These are phyloP conservation scores for Ambrosia trifida DNA, from an alignment of 129 eudicot species.

Conservation along the genomic window DNA sequence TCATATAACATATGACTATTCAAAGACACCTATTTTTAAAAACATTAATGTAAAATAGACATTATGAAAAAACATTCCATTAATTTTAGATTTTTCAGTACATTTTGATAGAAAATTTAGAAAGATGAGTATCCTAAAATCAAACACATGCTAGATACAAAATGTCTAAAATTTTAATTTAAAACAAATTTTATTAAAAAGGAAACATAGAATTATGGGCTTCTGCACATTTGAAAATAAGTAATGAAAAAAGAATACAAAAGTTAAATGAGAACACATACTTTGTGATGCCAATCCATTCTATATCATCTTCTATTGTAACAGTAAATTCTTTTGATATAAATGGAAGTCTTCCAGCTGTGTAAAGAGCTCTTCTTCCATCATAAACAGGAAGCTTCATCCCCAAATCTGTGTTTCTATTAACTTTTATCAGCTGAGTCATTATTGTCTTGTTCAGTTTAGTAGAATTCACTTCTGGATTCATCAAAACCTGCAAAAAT, in stretches of 20 bases:
- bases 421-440: slow-evolving; percentile 53
- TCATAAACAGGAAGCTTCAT: slow-evolving; percentile 72
- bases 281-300: slow-evolving; percentile 51
- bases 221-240: not conserved
- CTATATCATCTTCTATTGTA: slow-evolving; percentile 48
- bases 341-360: slow-evolving; percentile 70
- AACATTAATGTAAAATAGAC: not conserved
- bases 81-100: slow-evolving; percentile 10
- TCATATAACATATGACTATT: not conserved
- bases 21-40: not conserved
- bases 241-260: not conserved
- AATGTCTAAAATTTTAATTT: slow-evolving; percentile 8
- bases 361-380: slow-evolving; percentile 70
- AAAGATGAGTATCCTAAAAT: slow-evolving; percentile 17
- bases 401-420: slow-evolving; percentile 62
- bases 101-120: not conserved
- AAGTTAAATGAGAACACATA: slow-evolving; percentile 13
- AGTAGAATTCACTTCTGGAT: slow-evolving; percentile 61
- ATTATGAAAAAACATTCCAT: not conserved
- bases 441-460: slow-evolving; percentile 59
- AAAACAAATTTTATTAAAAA: not conserved
- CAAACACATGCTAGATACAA: not conserved
- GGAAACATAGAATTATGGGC: not conserved
- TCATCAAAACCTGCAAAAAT: slow-evolving; percentile 44
- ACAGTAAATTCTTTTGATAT: slow-evolving; percentile 47